A percentile compares a stretch with the other conserved stretches of the same genome.
Conservation (phyloP, 129 eudicot species). For the Centrapalus pauciflorus region DNA sequence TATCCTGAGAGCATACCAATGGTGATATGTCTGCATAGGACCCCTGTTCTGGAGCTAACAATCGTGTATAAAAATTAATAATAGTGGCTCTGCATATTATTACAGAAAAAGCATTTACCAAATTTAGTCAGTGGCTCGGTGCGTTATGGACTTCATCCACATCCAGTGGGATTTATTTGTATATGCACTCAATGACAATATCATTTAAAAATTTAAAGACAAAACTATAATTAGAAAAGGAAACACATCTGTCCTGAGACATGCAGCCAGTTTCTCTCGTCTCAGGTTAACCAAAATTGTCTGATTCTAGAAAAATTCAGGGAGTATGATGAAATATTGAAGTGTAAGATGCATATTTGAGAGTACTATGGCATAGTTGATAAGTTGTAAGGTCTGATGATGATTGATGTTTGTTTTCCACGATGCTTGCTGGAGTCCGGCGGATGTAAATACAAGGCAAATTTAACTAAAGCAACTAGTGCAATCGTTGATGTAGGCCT, state of each 20-base stretch:
- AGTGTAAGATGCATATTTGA: neutral
- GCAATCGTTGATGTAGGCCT: too few relatives aligned
- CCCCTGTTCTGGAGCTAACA: neutral
- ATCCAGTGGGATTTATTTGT: neutral
- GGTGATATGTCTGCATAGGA: neutral
- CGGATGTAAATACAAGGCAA: too few relatives aligned
- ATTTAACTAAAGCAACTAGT: too few relatives aligned
- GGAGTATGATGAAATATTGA: neutral
- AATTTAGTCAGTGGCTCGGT: neutral
- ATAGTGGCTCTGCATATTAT: neutral
- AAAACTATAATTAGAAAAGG: neutral
- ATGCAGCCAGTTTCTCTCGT: neutral
- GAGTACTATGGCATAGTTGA: neutral
- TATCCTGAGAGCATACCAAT: neutral
- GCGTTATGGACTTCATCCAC: neutral
- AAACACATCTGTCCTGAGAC: neutral
- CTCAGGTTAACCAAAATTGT: neutral
- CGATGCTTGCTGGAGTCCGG: too few relatives aligned
- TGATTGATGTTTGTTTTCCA: too few relatives aligned
- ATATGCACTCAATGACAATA: neutral
- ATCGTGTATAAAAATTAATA: neutral
- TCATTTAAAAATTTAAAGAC: neutral
- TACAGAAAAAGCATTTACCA: neutral
- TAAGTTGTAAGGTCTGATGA: too few relatives aligned
- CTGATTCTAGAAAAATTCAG: neutral